These are phyloP conservation scores for Desmodesmus armatus DNA, from an alignment of 139 green algal genomes.

Conservation along the genomic window DNA sequence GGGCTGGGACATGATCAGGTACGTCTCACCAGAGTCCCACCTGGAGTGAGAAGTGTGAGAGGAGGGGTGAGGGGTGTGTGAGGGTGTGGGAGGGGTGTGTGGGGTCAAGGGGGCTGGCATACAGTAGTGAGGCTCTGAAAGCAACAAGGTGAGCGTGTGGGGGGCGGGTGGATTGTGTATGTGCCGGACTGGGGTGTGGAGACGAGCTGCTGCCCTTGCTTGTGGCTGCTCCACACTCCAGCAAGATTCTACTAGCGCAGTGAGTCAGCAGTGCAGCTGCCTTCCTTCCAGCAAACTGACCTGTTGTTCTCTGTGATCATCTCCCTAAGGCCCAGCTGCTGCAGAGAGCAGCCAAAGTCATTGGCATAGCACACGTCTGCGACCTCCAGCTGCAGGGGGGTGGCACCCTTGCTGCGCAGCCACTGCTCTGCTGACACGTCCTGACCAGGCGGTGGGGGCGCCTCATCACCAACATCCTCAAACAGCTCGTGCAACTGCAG, in stretches of 20 bases:
- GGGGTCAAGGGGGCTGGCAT: neutral
- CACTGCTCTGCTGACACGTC: constrained; percentile 72
- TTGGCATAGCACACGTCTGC: constrained; percentile 89
- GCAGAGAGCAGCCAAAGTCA: constrained; percentile 81
- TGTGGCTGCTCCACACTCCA: no score
- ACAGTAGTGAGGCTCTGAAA: no score
- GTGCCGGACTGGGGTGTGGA: no score
- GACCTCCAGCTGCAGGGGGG: constrained; percentile 58
- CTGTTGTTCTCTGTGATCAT: constrained; percentile 79
- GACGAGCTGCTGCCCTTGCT: no score
- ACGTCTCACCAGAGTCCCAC: constrained; percentile 79
- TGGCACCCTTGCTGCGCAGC: constrained; percentile 61
- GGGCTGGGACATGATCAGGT: constrained; percentile 81
- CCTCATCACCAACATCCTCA: constrained; percentile 56
- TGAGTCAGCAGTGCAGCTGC: no score
- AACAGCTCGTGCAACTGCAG: constrained; percentile 72
- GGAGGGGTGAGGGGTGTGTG: neutral
- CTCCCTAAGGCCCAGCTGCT: constrained; percentile 79
- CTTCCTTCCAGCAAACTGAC: no score
- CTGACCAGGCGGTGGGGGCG: constrained; percentile 44
- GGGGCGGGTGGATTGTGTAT: no score
- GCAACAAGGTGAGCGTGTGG: no score
- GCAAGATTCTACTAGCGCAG: no score
- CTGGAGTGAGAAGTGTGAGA: constrained; percentile 3
- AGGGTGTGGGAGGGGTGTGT: neutral